Evolutionary conservation across 148 eudicot genomes (phyloP), one percentile per base, ranked within the genome.

Genomic region (Heliamphora exappendiculata): DNA sequence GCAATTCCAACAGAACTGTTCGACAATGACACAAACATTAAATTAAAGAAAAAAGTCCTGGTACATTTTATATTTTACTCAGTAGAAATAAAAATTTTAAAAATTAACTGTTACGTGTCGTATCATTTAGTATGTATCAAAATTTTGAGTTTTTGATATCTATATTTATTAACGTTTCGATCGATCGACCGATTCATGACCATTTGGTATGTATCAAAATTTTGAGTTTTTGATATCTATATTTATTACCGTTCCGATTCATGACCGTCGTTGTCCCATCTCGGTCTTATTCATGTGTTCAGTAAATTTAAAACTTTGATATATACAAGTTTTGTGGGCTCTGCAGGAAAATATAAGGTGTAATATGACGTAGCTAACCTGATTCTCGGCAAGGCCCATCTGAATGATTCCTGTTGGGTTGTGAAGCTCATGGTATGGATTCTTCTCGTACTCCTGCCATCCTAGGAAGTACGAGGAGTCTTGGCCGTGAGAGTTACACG

Each of bases 301-400:
- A n/a, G n/a, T n/a, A n/a, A n/a, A n/a, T n/a, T n/a, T n/a, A n/a
- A n/a, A n/a, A n/a, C n/a, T n/a, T n/a, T n/a, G n/a, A n/a, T n/a
- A n/a, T n/a, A n/a, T n/a, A n/a, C n/a, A n/a, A n/a, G n/a, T n/a
- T n/a, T n/a, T n/a, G n/a, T n/a, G n/a, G n/a, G n/a, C n/a, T n/a
- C n/a, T n/a, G n/a, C n/a, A n/a, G n/a, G n/a, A n/a, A n/a, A n/a
- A n/a, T n/a, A n/a, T n/a, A n/a, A n/a, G n/a, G n/a, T n/a, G n/a
- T n/a, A n/a, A n/a, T n/a, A n/a, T n/a, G n/a, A n/a, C n/a, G n/a
- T n/a, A n/a, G n/a, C n/a, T n/a, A n/a, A 82, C 85, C 80, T 79
- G 91, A 74, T 91, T 91, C 16, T 91, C 96, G 5, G 96, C 96
- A 0, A 91, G 88, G 2, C 96, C 96, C 96, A 91, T 91, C 81